Conservation (phyloP, 305 asterid species). For the Fraxinus velutina region DNA sequence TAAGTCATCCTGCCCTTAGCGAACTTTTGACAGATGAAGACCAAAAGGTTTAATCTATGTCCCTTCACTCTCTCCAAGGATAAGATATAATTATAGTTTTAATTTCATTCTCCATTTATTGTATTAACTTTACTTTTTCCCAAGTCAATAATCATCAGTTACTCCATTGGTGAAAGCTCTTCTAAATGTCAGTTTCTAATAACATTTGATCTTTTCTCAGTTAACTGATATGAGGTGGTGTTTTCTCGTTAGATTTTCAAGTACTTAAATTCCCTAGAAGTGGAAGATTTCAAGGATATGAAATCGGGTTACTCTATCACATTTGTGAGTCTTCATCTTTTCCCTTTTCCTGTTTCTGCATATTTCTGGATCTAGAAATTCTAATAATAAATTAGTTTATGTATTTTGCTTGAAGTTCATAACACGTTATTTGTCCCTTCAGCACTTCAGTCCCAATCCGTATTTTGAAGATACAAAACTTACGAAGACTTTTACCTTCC, state of each 20-base stretch:
- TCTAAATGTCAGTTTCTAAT: not conserved
- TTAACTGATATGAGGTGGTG: constrained; percentile 11
- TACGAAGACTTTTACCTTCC: constrained; percentile 70
- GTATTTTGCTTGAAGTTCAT: not conserved
- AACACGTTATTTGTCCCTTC: constrained; percentile 15
- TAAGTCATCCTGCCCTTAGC: constrained; percentile 87
- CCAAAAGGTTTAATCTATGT: constrained; percentile 57
- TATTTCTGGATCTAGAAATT: not conserved
- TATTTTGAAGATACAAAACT: constrained; percentile 77
- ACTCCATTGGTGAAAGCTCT: not conserved
- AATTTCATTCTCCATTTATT: constrained; percentile 1
- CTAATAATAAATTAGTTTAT: not conserved
- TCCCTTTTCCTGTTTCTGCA: not conserved
- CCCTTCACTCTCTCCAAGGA: constrained; percentile 13
- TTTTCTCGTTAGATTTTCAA: constrained; percentile 60
- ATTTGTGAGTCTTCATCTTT: constrained; percentile 53
- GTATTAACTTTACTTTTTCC: not conserved
- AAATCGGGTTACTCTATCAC: constrained; percentile 78
- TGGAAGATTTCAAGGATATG: constrained; percentile 78
- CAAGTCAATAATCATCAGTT: not conserved
- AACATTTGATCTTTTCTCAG: constrained; percentile 4
- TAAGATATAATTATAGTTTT: not conserved
- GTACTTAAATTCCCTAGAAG: constrained; percentile 67
- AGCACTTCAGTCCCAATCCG: constrained; percentile 79
- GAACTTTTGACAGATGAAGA: constrained; percentile 80